Base-by-base conservation (phyloP, 495 filamentous ascomycete species). In the Elaphomyces granulatus region DNA sequence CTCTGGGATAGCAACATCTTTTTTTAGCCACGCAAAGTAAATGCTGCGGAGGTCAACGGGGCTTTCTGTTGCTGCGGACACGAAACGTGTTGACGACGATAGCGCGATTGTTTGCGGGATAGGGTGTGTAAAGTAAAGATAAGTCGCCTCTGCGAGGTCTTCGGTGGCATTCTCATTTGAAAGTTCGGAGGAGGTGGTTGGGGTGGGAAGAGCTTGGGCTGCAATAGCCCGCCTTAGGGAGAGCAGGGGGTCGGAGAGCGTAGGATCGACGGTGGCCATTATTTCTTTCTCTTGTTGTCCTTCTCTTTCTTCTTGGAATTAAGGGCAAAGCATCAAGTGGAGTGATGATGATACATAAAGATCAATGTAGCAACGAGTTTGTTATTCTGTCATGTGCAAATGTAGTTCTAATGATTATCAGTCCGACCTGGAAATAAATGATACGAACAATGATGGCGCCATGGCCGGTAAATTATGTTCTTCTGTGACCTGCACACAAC, bases 11-110 rank as follows among this genome's bases (percentile, higher is more conserved):
- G 79, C 72, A 42, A 76, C 72, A 65, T 95, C 87, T 55, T 83
- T 83, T 56, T 94, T 88, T 54, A 80, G 70, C 81, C 83, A 99
- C 37, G 85, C 83, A 45, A 95, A 92, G 61, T 84, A 94, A 63
- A 96, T 86, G 59, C 78, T 83, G 56, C 90, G 85, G 30, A 99
- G 72, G 55, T 94, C 83, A 45, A 95, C 78, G 1, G 82, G 68
- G 32, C 77, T 74, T 35, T 75, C 70, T 17, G 55, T 52, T 2
- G 56, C 48, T 26, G 73, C 72, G 12, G 79, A 79, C 36, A 79
- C 66, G 67, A 96, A 95, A 44, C 90, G 85, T 32, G 92, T 96
- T 8, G 77, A 70, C 8, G 78, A 70, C 34, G 72, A 72, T 46
- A 99, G 74, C 2, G 81, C 67, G 40, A 94, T 67, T n/a, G 77